Evolutionary conservation across 169 alveolate species (phyloP).

Genomic region (Eimeria necatrix): DNA sequence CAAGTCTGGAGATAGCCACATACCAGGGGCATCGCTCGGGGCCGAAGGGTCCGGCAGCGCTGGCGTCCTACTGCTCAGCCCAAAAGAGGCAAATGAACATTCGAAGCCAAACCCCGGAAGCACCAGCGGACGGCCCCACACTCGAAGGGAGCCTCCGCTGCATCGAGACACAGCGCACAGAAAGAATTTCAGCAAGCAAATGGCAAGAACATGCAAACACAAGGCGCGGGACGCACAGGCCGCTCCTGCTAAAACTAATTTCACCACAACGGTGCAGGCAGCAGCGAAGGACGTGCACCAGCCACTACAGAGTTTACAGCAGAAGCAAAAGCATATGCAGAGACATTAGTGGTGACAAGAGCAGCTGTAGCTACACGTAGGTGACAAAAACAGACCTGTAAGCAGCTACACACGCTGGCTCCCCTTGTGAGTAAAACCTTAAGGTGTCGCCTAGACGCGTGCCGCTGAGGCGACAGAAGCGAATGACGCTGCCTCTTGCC

Average conservation of each 20-base stretch:
- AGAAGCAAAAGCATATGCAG: neutral
- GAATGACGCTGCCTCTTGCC: constrained; percentile 67
- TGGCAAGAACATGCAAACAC: neutral
- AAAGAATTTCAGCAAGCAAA: neutral
- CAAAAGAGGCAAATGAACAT: constrained; percentile 38
- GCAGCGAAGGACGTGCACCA: neutral
- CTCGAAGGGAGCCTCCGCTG: constrained; percentile 64
- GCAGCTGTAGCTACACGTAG: too few species aligned
- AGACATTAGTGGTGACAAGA: too few species aligned
- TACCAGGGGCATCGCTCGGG: constrained; percentile 36
- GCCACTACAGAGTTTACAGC: neutral
- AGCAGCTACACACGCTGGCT: constrained; percentile 43
- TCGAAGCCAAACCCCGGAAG: constrained; percentile 61
- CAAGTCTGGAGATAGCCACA: constrained; percentile 49
- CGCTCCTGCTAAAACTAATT: neutral
- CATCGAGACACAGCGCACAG: neutral
- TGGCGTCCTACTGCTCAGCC: neutral
- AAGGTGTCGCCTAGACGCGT: constrained; percentile 57
- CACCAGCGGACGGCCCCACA: constrained; percentile 50
- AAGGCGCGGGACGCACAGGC: neutral
- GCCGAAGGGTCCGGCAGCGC: constrained; percentile 45
- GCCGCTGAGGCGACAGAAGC: constrained; percentile 54
- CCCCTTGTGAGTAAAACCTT: constrained; percentile 45
- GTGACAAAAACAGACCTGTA: constrained; percentile 22
- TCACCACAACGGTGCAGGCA: neutral